Conservation (phyloP, 441 rosid genomes). For the Syzygium malaccense region DNA sequence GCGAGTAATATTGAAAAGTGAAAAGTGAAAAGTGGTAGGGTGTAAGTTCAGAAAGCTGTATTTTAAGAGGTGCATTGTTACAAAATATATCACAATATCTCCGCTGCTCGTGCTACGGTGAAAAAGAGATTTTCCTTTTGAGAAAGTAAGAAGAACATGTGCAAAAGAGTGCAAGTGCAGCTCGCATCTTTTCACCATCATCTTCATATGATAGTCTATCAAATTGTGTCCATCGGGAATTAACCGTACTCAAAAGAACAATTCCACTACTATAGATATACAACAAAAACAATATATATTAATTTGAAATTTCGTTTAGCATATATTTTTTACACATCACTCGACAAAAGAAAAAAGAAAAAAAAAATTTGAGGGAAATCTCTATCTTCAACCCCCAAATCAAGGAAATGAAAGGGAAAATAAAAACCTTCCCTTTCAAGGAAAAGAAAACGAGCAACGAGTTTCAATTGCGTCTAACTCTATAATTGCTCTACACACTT, state of each 20-base stretch:
- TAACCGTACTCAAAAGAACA: too few species aligned
- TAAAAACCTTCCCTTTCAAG: neutral
- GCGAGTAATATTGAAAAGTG: too few species aligned
- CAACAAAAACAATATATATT: neutral
- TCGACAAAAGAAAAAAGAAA: neutral
- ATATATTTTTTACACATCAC: neutral
- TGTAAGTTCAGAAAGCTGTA: too few species aligned
- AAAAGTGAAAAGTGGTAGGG: too few species aligned
- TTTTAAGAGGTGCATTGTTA: too few species aligned
- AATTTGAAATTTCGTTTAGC: neutral
- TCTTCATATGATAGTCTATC: neutral
- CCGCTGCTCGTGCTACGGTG: too few species aligned
- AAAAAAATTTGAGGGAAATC: neutral
- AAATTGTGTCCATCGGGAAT: neutral
- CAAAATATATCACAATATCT: too few species aligned
- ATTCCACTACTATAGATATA: neutral
- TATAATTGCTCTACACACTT: neutral
- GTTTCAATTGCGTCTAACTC: neutral
- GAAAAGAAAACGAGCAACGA: neutral
- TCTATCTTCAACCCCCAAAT: neutral
- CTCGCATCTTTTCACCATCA: neutral
- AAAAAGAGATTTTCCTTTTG: too few species aligned
- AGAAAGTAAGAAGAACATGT: too few species aligned
- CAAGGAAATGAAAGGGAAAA: neutral
- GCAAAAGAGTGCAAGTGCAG: too few species aligned